phyloP scores from a whole-genome alignment of 495 filamentous ascomycete genomes.

The Annulohypoxylon moriforme region DNA sequence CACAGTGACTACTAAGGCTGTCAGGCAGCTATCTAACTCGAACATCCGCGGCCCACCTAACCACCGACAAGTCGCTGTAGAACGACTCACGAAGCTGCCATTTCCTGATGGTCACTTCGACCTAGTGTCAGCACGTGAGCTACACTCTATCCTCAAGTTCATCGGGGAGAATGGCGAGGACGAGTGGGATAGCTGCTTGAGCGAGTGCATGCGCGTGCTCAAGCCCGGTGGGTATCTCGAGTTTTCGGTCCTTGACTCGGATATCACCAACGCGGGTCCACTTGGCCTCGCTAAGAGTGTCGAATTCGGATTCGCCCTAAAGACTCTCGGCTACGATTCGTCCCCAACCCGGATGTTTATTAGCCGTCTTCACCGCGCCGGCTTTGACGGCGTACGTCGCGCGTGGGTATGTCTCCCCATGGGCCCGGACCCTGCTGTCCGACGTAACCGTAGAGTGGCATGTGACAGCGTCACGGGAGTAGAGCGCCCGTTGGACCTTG shows the following conservation, averaged over 20 bases:
- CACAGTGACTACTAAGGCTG: conserved; percentile 78
- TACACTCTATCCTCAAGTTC: conserved; percentile 83
- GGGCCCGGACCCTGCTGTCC: conserved; percentile 69
- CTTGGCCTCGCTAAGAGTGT: conserved; percentile 81
- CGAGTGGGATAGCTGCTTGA: conserved; percentile 87
- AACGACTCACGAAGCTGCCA: conserved; percentile 80
- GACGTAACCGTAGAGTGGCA: conserved; percentile 45
- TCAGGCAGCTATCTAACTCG: conserved; percentile 71
- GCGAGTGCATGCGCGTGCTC: conserved; percentile 88
- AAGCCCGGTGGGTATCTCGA: conserved; percentile 94
- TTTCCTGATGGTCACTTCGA: conserved; percentile 92
- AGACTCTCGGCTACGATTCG: conserved; percentile 88
- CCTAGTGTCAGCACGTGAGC: conserved; percentile 88
- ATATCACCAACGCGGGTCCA: conserved; percentile 84
- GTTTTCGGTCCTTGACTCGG: conserved; percentile 87
- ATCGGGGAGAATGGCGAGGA: conserved; percentile 71
- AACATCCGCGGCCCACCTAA: conserved; percentile 85
- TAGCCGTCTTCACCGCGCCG: conserved; percentile 73
- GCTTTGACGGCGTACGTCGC: conserved; percentile 83
- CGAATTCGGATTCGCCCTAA: conserved; percentile 89
- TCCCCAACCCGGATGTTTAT: conserved; percentile 82
- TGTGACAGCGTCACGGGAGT: conserved; percentile 50
- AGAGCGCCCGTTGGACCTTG: conserved; percentile 66
- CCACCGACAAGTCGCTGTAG: conserved; percentile 81
- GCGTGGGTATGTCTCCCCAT: conserved; percentile 92